Base-by-base conservation (phyloP, 116 monocot species). In the Trichopus zeylanicus region DNA sequence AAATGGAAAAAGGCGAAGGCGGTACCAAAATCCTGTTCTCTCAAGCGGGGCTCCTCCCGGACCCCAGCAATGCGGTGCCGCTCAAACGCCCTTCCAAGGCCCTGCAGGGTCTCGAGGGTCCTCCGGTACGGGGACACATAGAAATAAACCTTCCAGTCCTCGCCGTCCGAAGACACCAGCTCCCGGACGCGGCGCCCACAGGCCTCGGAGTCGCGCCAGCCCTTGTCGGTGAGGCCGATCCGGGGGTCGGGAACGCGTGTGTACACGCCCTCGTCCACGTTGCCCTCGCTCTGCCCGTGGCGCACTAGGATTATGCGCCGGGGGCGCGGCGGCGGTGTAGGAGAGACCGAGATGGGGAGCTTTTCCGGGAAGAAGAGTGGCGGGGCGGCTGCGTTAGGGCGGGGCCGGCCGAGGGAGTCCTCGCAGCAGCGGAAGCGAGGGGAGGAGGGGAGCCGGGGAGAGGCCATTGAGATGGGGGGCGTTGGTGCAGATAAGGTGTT, bases 21-120 rank as follows among this genome's bases (percentile, higher is more conserved):
- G n/a, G n/a, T n/a, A 87, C 97, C 97, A 11, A 97, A 97, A 78
- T 97, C 97, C 62, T 97, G 97, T 64, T 97, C 97, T 7, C 97
- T 65, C 22, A 97, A 48, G 26, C 97, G 78, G 6, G 91, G 97
- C 66, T 97, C 97, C 68, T 97, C 97, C 54, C 91, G 65, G 27
- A 97, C 84, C 0, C 97, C 97, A 19, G 70, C 87, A n/a, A 97
- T 97, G 35, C 81, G 61, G 21, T 24, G 31, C 20, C 74, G 59
- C 57, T 91, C 87, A 52, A 91, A 97, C 6, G 91, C 87, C 74
- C 25, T 67, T 9, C 91, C 97, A 19, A 91, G 29, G 20, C 91
- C 87, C 31, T 70, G 57, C 5, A 97, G 77, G 21, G 97, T 97
- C 79, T 97, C 75, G 24, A 87, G 70, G 18, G 91, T 84, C 34